Conservation (phyloP, 768 basidiomycete genomes). For the Amanita subjunquillea region DNA sequence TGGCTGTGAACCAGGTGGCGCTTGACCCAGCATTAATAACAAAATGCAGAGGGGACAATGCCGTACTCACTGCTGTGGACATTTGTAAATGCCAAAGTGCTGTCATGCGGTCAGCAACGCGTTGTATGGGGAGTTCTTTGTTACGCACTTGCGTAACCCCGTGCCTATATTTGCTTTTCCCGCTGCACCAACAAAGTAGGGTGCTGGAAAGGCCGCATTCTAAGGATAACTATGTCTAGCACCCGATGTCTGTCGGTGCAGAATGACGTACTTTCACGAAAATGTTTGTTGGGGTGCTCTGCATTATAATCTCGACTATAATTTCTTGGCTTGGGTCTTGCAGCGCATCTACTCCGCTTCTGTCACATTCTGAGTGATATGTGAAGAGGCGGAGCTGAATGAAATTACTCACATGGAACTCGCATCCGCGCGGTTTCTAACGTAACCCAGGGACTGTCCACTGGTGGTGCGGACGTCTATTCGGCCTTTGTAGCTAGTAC, state of each 20-base stretch:
- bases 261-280: neutral
- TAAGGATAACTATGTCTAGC: slow-evolving; percentile 7
- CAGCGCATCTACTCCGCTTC: slow-evolving; percentile 20
- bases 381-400: neutral
- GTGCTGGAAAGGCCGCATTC: slow-evolving; percentile 28
- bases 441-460: slow-evolving; percentile 18
- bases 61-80: slow-evolving; percentile 23
- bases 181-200: slow-evolving; percentile 28
- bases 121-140: neutral
- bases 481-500: slow-evolving; percentile 19
- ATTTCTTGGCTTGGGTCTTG: neutral
- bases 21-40: slow-evolving; percentile 12
- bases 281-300: neutral
- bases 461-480: slow-evolving; percentile 23
- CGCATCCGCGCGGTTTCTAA: slow-evolving; percentile 18
- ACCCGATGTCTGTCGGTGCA: neutral
- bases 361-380: slow-evolving; percentile 7
- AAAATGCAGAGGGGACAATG: neutral
- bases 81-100: slow-evolving; percentile 24
- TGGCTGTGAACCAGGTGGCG: slow-evolving; percentile 21
- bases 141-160: neutral
- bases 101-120: slow-evolving; percentile 9
- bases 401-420: slow-evolving; percentile 14
- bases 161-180: slow-evolving; percentile 8
- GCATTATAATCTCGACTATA: neutral